phyloP scores from a whole-genome alignment of 495 filamentous ascomycete genomes.

The Neurospora sublineolata region DNA sequence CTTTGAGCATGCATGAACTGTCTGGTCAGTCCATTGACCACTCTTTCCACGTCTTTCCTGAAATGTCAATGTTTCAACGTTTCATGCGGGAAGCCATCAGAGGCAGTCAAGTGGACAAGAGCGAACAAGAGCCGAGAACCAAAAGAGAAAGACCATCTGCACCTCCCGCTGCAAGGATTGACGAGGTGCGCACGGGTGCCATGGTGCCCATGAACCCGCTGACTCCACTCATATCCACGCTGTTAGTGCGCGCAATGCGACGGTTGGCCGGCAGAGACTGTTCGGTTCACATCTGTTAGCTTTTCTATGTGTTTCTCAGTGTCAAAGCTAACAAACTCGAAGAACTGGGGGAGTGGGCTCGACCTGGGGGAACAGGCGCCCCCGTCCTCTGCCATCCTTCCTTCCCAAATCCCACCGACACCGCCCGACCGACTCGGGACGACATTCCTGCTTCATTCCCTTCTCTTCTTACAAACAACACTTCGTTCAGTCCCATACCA shows the following conservation, averaged over 20 bases:
- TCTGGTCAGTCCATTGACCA: neutral
- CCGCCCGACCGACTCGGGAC: neutral
- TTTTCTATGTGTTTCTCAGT: neutral
- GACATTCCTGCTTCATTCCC: neutral
- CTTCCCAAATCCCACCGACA: too few relatives aligned
- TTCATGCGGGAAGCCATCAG: neutral
- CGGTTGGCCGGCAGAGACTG: neutral
- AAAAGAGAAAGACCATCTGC: neutral
- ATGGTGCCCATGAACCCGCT: neutral
- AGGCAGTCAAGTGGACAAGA: neutral
- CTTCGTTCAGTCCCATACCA: neutral
- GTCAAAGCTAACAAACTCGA: neutral
- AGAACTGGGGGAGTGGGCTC: neutral
- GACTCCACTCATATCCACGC: neutral
- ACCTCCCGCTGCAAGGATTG: neutral
- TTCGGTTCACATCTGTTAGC: neutral
- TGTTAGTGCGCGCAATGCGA: neutral
- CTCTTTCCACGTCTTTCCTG: neutral
- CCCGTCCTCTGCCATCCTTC: neutral
- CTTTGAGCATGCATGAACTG: neutral
- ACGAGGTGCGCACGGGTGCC: neutral
- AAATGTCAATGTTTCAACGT: neutral
- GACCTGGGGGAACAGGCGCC: neutral
- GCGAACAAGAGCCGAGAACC: neutral
- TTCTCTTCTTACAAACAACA: neutral